Evolutionary conservation across 2,329 filamentous ascomycete species (phyloP).

Genomic region (Fusarium temperatum): DNA sequence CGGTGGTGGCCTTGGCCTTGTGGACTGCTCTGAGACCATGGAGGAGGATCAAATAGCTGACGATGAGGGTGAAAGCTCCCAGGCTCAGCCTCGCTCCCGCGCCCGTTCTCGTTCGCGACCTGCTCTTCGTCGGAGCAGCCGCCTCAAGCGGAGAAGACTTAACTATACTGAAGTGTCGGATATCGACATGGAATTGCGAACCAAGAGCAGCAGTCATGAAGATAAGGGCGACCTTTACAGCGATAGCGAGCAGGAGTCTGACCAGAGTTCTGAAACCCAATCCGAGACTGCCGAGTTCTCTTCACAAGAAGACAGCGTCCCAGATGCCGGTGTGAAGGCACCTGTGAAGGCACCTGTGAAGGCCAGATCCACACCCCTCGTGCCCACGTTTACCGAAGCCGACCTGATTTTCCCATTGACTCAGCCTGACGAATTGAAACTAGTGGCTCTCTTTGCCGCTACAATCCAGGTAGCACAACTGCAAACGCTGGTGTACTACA

Average conservation of each 20-base stretch:
- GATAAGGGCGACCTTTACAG: not conserved
- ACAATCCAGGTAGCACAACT: not conserved
- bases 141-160: not conserved
- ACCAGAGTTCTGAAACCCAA: rapidly evolving
- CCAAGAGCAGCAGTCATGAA: not conserved
- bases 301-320: not conserved
- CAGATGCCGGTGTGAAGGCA: not conserved
- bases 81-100: not conserved
- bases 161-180: not conserved
- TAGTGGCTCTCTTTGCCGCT: not conserved
- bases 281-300: not conserved
- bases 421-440: not conserved
- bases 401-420: not conserved
- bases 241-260: not conserved
- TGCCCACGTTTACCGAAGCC: not conserved
- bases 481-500: not conserved
- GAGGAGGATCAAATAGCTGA: not conserved
- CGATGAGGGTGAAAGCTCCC: not conserved
- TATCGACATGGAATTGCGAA: not conserved
- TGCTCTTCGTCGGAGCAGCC: not conserved
- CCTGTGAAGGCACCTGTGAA: not conserved
- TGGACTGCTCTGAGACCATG: not conserved
- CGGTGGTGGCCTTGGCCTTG: not conserved
- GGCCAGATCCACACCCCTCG: not conserved
- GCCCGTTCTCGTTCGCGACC: not conserved